Conservation (phyloP, 352 stramenopile species). For the Phytophthora citrophthora region DNA sequence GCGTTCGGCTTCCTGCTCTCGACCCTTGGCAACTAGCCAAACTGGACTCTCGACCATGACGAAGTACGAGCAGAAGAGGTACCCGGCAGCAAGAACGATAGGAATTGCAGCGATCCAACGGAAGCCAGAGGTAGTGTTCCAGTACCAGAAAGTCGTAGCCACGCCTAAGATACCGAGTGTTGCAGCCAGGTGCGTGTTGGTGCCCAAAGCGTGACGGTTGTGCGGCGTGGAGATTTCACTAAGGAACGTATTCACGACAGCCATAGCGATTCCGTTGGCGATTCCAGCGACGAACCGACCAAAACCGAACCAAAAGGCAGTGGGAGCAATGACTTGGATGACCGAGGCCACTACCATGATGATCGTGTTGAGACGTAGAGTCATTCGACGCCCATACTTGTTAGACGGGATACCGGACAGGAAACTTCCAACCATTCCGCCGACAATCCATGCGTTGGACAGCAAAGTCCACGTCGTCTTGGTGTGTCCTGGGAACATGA, state of each 20-base stretch:
- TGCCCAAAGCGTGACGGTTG: conserved; percentile 41
- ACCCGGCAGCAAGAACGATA: conserved; percentile 32
- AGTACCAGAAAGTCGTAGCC: conserved; percentile 53
- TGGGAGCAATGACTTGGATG: conserved; percentile 32
- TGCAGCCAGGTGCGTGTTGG: conserved; percentile 48
- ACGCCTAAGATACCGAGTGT: conserved; percentile 48
- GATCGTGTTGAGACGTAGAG: conserved; percentile 30
- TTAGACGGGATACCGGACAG: conserved; percentile 41
- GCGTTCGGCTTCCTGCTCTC: conserved; percentile 28
- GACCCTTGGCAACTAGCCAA: conserved; percentile 46
- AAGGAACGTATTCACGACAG: conserved; percentile 41
- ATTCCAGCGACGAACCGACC: conserved; percentile 48
- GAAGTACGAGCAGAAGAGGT: conserved; percentile 29
- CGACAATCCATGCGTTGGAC: conserved; percentile 61
- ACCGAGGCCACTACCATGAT: conserved; percentile 44
- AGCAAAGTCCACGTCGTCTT: conserved; percentile 52
- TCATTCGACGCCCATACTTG: conserved; percentile 50
- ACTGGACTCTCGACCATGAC: conserved; percentile 51
- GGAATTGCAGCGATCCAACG: conserved; percentile 52
- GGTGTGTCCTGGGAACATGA: conserved; percentile 68
- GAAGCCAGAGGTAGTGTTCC: conserved; percentile 46
- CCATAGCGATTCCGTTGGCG: conserved; percentile 42
- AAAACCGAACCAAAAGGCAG: conserved; percentile 28
- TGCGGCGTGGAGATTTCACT: conserved; percentile 52
- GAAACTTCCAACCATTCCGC: conserved; percentile 57